These are phyloP conservation scores for Pisolithus sp. DNA, from an alignment of 768 basidiomycete genomes.

Conservation along the genomic window DNA sequence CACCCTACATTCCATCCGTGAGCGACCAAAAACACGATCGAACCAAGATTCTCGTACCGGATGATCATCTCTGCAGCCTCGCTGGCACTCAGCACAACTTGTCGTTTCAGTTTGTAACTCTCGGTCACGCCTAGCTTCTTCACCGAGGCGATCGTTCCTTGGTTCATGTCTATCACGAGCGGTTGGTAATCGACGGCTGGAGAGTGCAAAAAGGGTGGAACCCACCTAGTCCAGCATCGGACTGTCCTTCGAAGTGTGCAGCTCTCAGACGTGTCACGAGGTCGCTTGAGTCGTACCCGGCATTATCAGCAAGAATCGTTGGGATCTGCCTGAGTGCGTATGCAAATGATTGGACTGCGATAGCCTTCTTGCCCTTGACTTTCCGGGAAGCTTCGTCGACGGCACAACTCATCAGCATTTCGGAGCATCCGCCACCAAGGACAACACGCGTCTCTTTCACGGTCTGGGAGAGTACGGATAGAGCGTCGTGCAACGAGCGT, in stretches of 20 bases:
- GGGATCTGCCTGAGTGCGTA: conserved; percentile 91
- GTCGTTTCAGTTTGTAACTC: conserved; percentile 94
- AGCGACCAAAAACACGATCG: neutral
- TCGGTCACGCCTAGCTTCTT: conserved; percentile 82
- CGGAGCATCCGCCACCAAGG: conserved; percentile 94
- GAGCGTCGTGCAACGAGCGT: conserved; percentile 93
- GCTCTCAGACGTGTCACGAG: conserved; percentile 85
- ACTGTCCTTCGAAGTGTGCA: conserved; percentile 86
- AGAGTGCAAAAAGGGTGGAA: conserved; percentile 4
- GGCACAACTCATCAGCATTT: conserved; percentile 96
- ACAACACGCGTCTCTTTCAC: conserved; percentile 94
- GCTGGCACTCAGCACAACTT: conserved; percentile 89
- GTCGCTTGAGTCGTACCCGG: conserved; percentile 96
- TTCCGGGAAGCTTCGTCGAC: conserved; percentile 83
- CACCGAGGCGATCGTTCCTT: conserved; percentile 86
- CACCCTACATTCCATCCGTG: conserved; percentile 44
- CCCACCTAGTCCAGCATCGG: conserved; percentile 84
- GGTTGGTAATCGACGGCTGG: neutral
- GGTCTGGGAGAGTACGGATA: conserved; percentile 95
- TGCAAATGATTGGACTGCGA: conserved; percentile 90
- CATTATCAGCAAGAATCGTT: conserved; percentile 94
- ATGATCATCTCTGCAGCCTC: conserved; percentile 99
- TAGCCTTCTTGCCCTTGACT: conserved; percentile 90
- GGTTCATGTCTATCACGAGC: conserved; percentile 68
- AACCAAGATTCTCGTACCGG: conserved; percentile 44